phyloP scores from a whole-genome alignment of 2,329 filamentous ascomycete genomes.

The Sporothrix curviconia region DNA sequence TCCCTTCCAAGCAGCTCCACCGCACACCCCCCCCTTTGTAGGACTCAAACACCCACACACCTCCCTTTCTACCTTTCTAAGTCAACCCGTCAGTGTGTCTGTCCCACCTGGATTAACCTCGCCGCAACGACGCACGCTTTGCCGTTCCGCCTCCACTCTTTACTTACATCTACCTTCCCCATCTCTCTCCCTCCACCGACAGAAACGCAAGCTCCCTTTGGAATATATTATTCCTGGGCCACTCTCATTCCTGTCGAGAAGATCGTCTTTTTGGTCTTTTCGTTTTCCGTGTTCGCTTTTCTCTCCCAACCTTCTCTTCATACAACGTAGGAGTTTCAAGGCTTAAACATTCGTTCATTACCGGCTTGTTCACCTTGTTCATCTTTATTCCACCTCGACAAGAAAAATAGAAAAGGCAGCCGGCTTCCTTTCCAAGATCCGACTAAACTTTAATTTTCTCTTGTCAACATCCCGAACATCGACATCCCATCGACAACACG shows the following conservation, averaged over 20 bases:
- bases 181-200: slow-evolving; percentile 9
- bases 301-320: background rate
- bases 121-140: slow-evolving; percentile 14
- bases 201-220: slow-evolving; percentile 15
- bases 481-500: background rate
- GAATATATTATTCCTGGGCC: slow-evolving; percentile 21
- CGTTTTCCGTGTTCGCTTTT: background rate
- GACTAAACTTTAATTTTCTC: slow-evolving; percentile 2
- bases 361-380: background rate
- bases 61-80: too few species aligned
- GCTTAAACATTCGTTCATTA: too few species aligned
- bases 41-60: background rate
- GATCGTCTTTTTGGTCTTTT: slow-evolving; percentile 6
- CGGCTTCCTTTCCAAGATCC: background rate
- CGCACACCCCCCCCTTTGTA: slow-evolving; percentile 1
- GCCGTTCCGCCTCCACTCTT: slow-evolving; percentile 6
- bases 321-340: too few species aligned
- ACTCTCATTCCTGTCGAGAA: slow-evolving; percentile 17
- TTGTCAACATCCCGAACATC: background rate
- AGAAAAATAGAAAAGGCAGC: slow-evolving; percentile 6
- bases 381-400: background rate
- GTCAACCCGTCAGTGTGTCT: slow-evolving; percentile 10
- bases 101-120: slow-evolving; percentile 19
- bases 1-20: slow-evolving; percentile 1
- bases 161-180: background rate